Evolutionary conservation across 2,329 filamentous ascomycete species (phyloP).

Genomic region (Stromatinia cepivora): DNA sequence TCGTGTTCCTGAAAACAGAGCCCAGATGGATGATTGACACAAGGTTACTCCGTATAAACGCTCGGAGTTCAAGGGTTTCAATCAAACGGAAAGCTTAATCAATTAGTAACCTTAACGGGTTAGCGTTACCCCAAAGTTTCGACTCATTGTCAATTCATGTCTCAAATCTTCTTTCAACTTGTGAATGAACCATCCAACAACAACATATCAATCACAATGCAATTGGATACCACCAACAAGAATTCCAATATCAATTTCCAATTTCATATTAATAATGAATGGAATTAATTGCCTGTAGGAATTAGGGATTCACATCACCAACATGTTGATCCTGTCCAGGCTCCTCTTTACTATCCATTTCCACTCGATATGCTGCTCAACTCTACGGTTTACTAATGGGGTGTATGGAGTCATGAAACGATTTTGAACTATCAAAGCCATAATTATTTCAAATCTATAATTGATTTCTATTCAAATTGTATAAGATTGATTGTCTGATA

Average conservation of each 20-base stretch:
- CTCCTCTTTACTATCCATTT: neutral
- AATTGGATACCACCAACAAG: constrained; percentile 1
- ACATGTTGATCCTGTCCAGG: neutral
- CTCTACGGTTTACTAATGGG: neutral
- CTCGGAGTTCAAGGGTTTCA: constrained; percentile 20
- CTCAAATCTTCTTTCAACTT: constrained; percentile 3
- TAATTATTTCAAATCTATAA: too few species aligned
- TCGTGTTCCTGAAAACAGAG: constrained; percentile 3
- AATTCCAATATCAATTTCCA: neutral
- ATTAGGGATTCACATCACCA: neutral
- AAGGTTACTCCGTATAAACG: constrained; percentile 19
- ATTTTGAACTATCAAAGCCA: too few species aligned
- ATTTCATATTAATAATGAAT: neutral
- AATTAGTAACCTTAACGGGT: neutral
- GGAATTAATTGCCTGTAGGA: neutral
- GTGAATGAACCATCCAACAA: neutral
- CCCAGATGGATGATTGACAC: constrained; percentile 10
- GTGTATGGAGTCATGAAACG: neutral
- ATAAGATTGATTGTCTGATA: too few species aligned
- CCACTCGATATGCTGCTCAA: neutral
- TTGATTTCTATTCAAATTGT: too few species aligned
- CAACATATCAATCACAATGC: neutral
- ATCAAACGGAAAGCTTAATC: constrained; percentile 12
- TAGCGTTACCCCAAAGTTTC: neutral
- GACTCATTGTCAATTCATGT: neutral